Evolutionary conservation across 2,329 filamentous ascomycete species (phyloP).

Genomic region (Calonectria pseudoreteaudii): DNA sequence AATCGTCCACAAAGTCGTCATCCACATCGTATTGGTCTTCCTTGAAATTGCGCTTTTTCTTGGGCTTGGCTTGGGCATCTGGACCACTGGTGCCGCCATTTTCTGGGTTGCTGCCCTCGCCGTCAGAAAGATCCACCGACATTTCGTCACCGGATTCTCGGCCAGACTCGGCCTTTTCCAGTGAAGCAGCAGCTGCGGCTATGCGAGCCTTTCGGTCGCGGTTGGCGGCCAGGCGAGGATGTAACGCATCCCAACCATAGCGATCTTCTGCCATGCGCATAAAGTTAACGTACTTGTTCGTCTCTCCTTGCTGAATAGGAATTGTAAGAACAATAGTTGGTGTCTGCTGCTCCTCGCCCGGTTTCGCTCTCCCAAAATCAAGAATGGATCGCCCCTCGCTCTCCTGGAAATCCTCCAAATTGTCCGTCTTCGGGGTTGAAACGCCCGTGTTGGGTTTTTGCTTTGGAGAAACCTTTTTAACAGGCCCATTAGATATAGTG

Average conservation of each 20-base stretch:
- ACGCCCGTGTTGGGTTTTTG: conserved; percentile 56
- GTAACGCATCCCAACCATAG: conserved; percentile 94
- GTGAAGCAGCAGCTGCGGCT: conserved; percentile 85
- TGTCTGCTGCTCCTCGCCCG: conserved; percentile 68
- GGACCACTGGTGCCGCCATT: conserved; percentile 74
- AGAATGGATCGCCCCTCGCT: conserved; percentile 67
- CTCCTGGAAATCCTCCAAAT: conserved; percentile 60
- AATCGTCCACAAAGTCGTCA: conserved; percentile 91
- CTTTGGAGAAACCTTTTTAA: conserved; percentile 61
- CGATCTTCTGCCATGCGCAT: conserved; percentile 92
- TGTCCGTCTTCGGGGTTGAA: conserved; percentile 62
- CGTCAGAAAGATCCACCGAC: conserved; percentile 81
- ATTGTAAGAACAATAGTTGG: conserved; percentile 89
- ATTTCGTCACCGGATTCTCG: conserved; percentile 84
- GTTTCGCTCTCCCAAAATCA: conserved; percentile 70
- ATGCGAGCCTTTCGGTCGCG: conserved; percentile 89
- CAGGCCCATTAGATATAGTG: conserved; percentile 54
- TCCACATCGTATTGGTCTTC: conserved; percentile 88
- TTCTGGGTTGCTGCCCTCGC: conserved; percentile 88
- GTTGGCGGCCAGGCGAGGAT: conserved; percentile 90
- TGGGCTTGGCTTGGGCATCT: conserved; percentile 73
- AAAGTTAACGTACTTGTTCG: conserved; percentile 95
- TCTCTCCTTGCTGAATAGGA: conserved; percentile 77
- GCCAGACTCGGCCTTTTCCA: conserved; percentile 80
- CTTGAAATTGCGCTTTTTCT: conserved; percentile 84